Conservation (phyloP, 805 yeast species). For the Starmerella sirachaensis region DNA sequence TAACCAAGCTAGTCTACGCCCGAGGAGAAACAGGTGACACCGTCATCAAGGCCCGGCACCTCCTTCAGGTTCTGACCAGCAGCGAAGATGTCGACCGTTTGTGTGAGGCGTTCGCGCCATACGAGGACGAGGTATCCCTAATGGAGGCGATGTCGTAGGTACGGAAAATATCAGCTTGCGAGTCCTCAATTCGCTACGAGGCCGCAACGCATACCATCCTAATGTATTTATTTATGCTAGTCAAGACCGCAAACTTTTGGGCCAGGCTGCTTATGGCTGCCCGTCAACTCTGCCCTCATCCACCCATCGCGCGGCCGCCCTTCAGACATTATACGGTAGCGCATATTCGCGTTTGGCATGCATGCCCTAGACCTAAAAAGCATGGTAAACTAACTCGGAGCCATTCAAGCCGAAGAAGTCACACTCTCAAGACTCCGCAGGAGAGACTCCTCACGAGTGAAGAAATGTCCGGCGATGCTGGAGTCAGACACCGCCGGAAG, state of each 20-base stretch:
- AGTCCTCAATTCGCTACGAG: no score
- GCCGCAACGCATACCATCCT: no score
- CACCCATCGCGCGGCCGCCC: no score
- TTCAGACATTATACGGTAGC: no score
- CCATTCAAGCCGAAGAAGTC: background rate
- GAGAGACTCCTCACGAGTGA: background rate
- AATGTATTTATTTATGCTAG: no score
- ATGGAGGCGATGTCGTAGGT: background rate
- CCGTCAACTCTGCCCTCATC: no score
- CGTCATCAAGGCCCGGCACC: constrained; percentile 11
- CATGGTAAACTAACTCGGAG: background rate
- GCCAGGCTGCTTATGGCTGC: no score
- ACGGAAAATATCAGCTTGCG: background rate
- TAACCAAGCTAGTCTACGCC: constrained; percentile 9
- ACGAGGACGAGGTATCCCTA: background rate
- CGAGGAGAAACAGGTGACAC: background rate
- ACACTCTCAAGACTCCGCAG: background rate
- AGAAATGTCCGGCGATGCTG: constrained; percentile 2
- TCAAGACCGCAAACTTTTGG: no score
- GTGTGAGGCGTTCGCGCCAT: constrained; percentile 9
- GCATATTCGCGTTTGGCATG: no score
- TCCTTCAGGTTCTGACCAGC: constrained; percentile 9
- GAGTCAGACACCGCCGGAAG: constrained; percentile 3
- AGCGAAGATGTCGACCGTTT: constrained; percentile 11
- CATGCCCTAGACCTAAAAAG: no score